A percentile compares a stretch with the other conserved stretches of the same genome.
These are phyloP conservation scores for Cercophora sp. DNA, from an alignment of 495 filamentous ascomycete species.

Conservation along the genomic window DNA sequence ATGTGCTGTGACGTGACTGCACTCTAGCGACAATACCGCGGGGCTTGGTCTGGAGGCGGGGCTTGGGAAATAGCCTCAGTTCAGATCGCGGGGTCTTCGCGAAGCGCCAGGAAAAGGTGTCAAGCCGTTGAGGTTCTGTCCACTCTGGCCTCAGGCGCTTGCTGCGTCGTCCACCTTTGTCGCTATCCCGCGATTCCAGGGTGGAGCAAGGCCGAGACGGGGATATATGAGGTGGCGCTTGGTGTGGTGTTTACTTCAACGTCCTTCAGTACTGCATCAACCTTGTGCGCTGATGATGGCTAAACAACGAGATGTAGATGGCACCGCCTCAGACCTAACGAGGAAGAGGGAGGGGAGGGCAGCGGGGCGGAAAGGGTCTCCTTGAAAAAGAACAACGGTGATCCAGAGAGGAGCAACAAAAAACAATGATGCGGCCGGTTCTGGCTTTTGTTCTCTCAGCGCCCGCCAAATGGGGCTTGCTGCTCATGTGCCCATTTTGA, in stretches of 20 bases:
- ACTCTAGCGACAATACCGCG: background rate
- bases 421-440: constrained; percentile 12
- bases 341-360: too few species aligned
- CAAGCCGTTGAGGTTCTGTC: background rate
- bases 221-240: background rate
- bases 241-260: background rate
- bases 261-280: background rate
- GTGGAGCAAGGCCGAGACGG: too few species aligned
- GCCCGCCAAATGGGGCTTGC: constrained; percentile 18
- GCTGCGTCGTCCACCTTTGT: background rate
- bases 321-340: too few species aligned
- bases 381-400: constrained; percentile 4
- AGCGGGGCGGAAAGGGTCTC: too few species aligned
- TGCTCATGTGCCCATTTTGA: constrained; percentile 27
- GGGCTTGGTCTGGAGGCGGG: constrained; percentile 10
- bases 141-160: background rate
- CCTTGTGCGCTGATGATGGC: too few species aligned
- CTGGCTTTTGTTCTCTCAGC: constrained; percentile 22
- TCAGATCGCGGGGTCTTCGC: background rate
- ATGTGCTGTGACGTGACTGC: constrained; percentile 17
- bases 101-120: too few species aligned
- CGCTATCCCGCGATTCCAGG: background rate
- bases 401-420: constrained; percentile 3
- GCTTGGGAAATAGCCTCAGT: constrained; percentile 16
- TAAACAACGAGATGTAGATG: too few species aligned